A percentile compares a stretch with the other conserved stretches of the same genome.
Evolutionary conservation across 371 early-diverging fungal species (phyloP).

Genomic region (Modicella reniformis): DNA sequence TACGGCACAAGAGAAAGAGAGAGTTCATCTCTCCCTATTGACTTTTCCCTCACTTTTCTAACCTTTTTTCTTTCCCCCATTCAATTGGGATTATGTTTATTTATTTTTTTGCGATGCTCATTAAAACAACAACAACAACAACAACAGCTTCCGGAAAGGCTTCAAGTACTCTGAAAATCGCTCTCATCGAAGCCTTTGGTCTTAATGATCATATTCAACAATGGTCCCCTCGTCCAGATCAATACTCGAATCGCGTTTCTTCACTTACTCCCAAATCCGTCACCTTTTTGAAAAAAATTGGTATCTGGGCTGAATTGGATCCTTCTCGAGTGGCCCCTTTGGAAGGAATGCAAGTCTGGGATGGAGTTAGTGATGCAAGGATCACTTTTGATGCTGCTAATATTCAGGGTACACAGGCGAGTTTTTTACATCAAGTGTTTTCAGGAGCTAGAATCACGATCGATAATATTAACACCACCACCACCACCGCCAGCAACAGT

Average conservation of each 20-base stretch:
- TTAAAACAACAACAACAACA: neutral
- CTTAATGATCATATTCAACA: conserved; percentile 59
- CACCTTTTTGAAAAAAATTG: conserved; percentile 68
- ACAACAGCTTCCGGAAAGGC: conserved; percentile 64
- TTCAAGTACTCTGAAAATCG: conserved; percentile 65
- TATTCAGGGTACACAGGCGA: conserved; percentile 29
- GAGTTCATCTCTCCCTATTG: too few relatives aligned
- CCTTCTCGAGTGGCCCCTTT: conserved; percentile 65
- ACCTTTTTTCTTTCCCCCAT: too few relatives aligned
- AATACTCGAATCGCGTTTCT: conserved; percentile 82
- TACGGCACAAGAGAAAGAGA: neutral
- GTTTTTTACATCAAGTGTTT: conserved; percentile 46
- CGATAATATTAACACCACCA: too few relatives aligned
- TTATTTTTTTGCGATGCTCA: neutral
- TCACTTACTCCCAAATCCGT: conserved; percentile 71
- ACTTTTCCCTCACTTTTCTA: too few relatives aligned
- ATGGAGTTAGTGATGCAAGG: conserved; percentile 73
- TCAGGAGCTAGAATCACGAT: conserved; percentile 48
- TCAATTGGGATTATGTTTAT: neutral
- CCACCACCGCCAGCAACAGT: too few relatives aligned
- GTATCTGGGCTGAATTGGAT: conserved; percentile 70
- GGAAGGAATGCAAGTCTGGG: conserved; percentile 80
- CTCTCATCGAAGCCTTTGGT: conserved; percentile 82
- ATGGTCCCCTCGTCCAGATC: conserved; percentile 60
- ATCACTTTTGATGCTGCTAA: conserved; percentile 69